Evolutionary conservation across 805 yeast genomes (phyloP).

Genomic region (Metschnikowia proteae): DNA sequence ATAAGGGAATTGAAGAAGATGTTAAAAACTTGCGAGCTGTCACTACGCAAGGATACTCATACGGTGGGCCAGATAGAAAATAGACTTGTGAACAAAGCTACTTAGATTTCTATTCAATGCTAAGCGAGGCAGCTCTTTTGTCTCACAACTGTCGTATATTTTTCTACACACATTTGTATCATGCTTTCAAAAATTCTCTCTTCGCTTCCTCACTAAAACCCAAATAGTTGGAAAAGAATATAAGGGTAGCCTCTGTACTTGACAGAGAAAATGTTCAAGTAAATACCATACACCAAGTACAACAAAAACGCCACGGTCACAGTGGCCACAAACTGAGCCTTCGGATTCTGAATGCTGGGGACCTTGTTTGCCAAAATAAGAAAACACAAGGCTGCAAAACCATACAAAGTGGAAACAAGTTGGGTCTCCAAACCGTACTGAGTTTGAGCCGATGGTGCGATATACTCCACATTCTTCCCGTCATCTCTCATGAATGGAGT

Average conservation of each 20-base stretch:
- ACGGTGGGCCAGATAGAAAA: slow-evolving; percentile 20
- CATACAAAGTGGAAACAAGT: slow-evolving; percentile 70
- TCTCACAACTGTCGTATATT: neutral
- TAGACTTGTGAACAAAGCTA: neutral
- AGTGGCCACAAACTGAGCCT: slow-evolving; percentile 49
- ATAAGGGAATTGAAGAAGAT: slow-evolving; percentile 32
- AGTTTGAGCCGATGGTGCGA: slow-evolving; percentile 27
- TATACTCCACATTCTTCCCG: slow-evolving; percentile 10
- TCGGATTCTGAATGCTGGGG: slow-evolving; percentile 44
- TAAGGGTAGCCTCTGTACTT: slow-evolving; percentile 81
- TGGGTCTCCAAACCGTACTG: slow-evolving; percentile 92
- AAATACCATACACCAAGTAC: slow-evolving; percentile 57
- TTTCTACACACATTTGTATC: neutral
- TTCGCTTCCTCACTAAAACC: neutral
- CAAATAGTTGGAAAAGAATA: slow-evolving; percentile 38
- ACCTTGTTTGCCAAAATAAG: slow-evolving; percentile 57
- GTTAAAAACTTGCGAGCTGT: slow-evolving; percentile 24
- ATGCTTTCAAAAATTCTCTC: neutral
- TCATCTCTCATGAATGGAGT: slow-evolving; percentile 33
- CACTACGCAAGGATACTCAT: slow-evolving; percentile 35
- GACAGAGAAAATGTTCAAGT: slow-evolving; percentile 60
- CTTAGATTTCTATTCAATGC: no score
- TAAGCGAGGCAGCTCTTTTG: no score
- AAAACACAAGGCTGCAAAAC: slow-evolving; percentile 56
- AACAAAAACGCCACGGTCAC: slow-evolving; percentile 41